phyloP scores from a whole-genome alignment of 2,329 filamentous ascomycete genomes.

The Ophiocordyceps robertsii region DNA sequence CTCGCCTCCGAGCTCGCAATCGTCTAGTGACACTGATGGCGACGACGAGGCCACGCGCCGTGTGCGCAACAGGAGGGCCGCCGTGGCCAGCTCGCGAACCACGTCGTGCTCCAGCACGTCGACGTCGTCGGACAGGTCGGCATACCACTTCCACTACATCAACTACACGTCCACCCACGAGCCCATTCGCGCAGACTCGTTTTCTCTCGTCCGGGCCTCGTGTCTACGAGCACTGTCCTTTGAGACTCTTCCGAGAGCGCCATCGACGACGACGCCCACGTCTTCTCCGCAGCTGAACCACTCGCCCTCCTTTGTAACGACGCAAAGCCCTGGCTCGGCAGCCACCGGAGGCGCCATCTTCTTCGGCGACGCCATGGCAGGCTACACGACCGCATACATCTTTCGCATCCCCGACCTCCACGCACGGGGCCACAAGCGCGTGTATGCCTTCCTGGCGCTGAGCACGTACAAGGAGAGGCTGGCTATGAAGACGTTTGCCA shows the following conservation, averaged over 20 bases:
- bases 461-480: conserved; percentile 51
- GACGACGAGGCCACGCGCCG: conserved; percentile 31
- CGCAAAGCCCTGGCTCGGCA: conserved; percentile 37
- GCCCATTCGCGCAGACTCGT: conserved; percentile 45
- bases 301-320: conserved; percentile 38
- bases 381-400: conserved; percentile 58
- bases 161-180: conserved; percentile 59
- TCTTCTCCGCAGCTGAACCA: conserved; percentile 20
- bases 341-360: conserved; percentile 54
- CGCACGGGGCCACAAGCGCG: conserved; percentile 53
- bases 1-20: conserved; percentile 39
- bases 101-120: conserved; percentile 40
- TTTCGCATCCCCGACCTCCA: conserved; percentile 57
- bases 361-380: conserved; percentile 50
- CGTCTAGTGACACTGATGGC: conserved; percentile 37
- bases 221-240: conserved; percentile 54
- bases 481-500: conserved; percentile 53
- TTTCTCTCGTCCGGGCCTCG: conserved; percentile 52
- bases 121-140: conserved; percentile 28
- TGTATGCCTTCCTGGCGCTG: conserved; percentile 54
- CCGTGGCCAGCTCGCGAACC: conserved; percentile 28
- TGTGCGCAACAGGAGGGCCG: conserved; percentile 25
- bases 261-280: conserved; percentile 25
- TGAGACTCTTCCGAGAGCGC: conserved; percentile 48
- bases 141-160: conserved; percentile 48